phyloP scores from a whole-genome alignment of 2,329 filamentous ascomycete genomes.

The Xylaria arbuscula region DNA sequence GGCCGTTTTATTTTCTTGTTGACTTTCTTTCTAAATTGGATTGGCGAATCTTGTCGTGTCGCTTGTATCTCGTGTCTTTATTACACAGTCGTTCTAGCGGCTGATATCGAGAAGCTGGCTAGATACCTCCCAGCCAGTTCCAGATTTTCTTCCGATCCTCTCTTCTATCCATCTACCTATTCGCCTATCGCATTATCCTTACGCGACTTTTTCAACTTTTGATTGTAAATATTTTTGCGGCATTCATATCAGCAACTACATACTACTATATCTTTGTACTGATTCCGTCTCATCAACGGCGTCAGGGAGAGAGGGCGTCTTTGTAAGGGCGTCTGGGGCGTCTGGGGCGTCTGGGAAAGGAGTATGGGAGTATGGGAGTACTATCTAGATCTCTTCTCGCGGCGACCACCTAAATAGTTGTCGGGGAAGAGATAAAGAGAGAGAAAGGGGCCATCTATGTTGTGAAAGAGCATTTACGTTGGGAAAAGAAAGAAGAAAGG shows the following conservation, averaged over 20 bases:
- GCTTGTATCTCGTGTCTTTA: too few species aligned
- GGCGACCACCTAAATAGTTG: conserved; percentile 15
- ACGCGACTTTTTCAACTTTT: background rate
- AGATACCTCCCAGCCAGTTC: too few species aligned
- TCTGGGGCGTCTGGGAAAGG: too few species aligned
- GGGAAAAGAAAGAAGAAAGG: background rate
- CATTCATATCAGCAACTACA: background rate
- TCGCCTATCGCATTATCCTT: background rate
- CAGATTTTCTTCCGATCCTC: background rate
- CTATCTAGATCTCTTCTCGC: conserved; percentile 14
- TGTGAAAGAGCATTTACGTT: conserved; percentile 7
- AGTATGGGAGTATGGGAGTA: conserved; percentile 3
- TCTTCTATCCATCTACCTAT: background rate
- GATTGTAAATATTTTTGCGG: conserved; percentile 20
- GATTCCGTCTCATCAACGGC: background rate
- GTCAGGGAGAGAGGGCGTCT: background rate
- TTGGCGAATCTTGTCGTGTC: too few species aligned
- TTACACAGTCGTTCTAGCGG: too few species aligned
- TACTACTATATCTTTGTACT: background rate
- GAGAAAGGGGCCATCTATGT: background rate
- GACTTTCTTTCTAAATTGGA: background rate
- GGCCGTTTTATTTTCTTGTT: background rate
- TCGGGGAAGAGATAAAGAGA: background rate
- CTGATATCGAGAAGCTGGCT: too few species aligned
- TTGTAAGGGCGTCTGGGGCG: too few species aligned